These are phyloP conservation scores for Neurospora tetraspora DNA, from an alignment of 495 filamentous ascomycete species.

Conservation along the genomic window DNA sequence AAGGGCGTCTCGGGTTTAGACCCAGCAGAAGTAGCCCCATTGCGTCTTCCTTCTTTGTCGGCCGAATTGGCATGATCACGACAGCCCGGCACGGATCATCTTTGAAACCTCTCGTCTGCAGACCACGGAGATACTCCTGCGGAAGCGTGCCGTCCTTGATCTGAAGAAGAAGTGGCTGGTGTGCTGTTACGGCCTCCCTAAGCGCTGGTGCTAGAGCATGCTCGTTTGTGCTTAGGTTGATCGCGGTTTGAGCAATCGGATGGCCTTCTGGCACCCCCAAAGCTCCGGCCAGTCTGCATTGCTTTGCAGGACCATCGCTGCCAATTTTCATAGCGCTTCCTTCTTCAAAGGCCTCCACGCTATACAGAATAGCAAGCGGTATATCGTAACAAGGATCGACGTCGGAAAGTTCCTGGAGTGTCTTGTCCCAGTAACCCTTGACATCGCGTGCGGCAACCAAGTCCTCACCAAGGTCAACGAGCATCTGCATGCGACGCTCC, in stretches of 20 bases:
- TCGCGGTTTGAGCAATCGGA: slow-evolving; percentile 35
- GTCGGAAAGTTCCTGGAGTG: slow-evolving; percentile 17
- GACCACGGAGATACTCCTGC: slow-evolving; percentile 36
- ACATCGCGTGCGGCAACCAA: slow-evolving; percentile 23
- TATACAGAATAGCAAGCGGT: slow-evolving; percentile 51
- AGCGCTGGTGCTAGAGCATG: slow-evolving; percentile 45
- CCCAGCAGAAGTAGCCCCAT: slow-evolving; percentile 53
- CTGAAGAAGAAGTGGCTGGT: slow-evolving; percentile 44
- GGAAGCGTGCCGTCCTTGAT: slow-evolving; percentile 46
- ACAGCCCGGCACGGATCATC: slow-evolving; percentile 46
- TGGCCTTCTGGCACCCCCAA: slow-evolving; percentile 51
- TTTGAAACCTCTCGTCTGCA: slow-evolving; percentile 48
- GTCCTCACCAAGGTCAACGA: slow-evolving; percentile 24
- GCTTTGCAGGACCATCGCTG: slow-evolving; percentile 31
- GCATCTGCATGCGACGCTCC: slow-evolving; percentile 32
- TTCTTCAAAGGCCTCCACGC: slow-evolving; percentile 28
- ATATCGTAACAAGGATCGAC: slow-evolving; percentile 37
- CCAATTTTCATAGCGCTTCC: slow-evolving; percentile 32
- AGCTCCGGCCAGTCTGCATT: slow-evolving; percentile 44
- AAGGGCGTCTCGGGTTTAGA: slow-evolving; percentile 52
- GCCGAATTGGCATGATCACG: slow-evolving; percentile 52
- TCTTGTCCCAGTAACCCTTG: slow-evolving; percentile 26
- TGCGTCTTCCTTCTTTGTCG: slow-evolving; percentile 43
- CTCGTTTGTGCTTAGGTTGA: slow-evolving; percentile 40
- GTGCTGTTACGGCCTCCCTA: slow-evolving; percentile 44